Conservation (phyloP, 2,329 filamentous ascomycete species). For the Neophaeococcomyces mojaviensis region DNA sequence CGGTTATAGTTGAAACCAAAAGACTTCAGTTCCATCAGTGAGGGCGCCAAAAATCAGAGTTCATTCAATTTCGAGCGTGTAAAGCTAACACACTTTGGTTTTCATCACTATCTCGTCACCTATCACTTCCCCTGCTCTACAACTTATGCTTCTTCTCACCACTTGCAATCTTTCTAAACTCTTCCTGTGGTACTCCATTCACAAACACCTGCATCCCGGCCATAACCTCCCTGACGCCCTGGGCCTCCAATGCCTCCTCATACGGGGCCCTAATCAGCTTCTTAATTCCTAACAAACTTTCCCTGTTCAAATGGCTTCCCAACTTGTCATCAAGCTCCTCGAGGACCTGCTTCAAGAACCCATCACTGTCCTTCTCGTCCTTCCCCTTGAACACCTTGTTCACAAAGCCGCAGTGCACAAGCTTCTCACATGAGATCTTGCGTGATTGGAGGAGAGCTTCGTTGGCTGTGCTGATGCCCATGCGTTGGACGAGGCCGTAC, state of each 20-base stretch:
- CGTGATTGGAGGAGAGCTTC: slow-evolving; percentile 91
- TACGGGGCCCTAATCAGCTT: slow-evolving; percentile 68
- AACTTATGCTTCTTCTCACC: slow-evolving; percentile 95
- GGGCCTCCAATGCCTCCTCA: slow-evolving; percentile 62
- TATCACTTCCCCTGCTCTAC: slow-evolving; percentile 33
- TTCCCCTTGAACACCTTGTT: slow-evolving; percentile 68
- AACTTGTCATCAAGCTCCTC: slow-evolving; percentile 73
- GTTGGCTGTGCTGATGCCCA: slow-evolving; percentile 76
- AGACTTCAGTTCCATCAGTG: too few species aligned
- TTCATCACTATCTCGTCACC: neutral
- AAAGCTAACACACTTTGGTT: too few species aligned
- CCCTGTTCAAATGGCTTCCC: slow-evolving; percentile 69
- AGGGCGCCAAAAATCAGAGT: too few species aligned
- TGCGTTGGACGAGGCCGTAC: slow-evolving; percentile 66
- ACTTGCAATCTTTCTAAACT: slow-evolving; percentile 76
- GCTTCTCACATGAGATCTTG: slow-evolving; percentile 63
- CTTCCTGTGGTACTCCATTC: slow-evolving; percentile 72
- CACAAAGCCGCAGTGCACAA: slow-evolving; percentile 71
- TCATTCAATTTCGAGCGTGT: too few species aligned
- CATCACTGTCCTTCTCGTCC: slow-evolving; percentile 53
- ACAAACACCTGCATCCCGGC: slow-evolving; percentile 74
- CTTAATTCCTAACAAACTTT: slow-evolving; percentile 79
- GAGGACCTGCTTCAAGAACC: slow-evolving; percentile 65
- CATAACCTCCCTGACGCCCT: slow-evolving; percentile 80
- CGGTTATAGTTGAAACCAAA: too few species aligned